phyloP scores from a whole-genome alignment of 163 green algal species.

The Scenedesmus sp. region DNA sequence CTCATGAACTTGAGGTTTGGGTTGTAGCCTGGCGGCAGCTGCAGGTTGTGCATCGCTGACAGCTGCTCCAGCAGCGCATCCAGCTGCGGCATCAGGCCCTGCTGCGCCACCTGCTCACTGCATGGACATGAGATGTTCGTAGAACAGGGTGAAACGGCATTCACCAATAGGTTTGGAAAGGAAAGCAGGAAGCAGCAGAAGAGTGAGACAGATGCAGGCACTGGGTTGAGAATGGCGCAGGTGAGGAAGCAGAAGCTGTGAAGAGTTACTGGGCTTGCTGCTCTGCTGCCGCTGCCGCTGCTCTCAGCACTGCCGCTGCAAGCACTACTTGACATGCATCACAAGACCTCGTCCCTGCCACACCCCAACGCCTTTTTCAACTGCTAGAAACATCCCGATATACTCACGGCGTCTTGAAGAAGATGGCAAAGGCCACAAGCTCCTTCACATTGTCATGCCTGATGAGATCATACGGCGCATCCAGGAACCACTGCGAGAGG shows the following conservation, averaged over 20 bases:
- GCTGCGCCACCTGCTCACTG: constrained; percentile 9
- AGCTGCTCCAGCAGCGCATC: neutral
- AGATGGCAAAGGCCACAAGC: constrained; percentile 75
- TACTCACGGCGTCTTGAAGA: constrained; percentile 47
- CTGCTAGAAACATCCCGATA: neutral
- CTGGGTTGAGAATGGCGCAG: neutral
- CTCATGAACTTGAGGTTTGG: constrained; percentile 65
- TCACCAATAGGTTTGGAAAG: neutral
- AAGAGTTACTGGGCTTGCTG: neutral
- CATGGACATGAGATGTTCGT: neutral
- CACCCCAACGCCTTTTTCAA: neutral
- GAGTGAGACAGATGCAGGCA: neutral
- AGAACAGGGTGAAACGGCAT: neutral
- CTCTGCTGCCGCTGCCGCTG: constrained; percentile 22
- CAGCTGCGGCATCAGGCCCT: constrained; percentile 33
- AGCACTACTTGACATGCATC: constrained; percentile 15
- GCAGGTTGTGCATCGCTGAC: constrained; percentile 4
- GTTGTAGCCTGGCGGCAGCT: constrained; percentile 55
- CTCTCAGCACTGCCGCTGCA: constrained; percentile 43
- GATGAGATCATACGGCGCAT: constrained; percentile 49
- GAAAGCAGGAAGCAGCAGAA: neutral
- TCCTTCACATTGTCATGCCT: constrained; percentile 70
- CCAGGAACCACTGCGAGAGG: constrained; percentile 43
- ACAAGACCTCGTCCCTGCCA: neutral
- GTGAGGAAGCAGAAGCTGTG: neutral